Evolutionary conservation across 2,329 filamentous ascomycete species (phyloP).

Genomic region (Pseudogymnoascus sp.): DNA sequence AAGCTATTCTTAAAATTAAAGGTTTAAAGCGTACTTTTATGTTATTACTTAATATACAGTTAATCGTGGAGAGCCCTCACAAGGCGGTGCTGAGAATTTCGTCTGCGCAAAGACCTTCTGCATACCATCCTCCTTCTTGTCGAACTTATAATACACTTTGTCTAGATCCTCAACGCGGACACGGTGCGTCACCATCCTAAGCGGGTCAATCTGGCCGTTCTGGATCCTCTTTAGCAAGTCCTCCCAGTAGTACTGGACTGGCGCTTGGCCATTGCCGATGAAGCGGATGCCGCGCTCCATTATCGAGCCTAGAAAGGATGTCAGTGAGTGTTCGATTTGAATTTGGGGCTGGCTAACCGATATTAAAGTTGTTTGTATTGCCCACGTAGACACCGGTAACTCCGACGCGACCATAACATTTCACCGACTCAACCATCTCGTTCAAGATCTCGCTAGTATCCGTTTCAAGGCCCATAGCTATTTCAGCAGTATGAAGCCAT

Average conservation of each 20-base stretch:
- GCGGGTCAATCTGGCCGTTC: conserved; percentile 59
- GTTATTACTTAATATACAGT: conserved; percentile 27
- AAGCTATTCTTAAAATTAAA: neutral
- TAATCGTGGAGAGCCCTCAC: conserved; percentile 34
- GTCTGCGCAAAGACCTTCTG: conserved; percentile 70
- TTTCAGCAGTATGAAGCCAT: conserved; percentile 50
- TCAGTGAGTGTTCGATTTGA: conserved; percentile 76
- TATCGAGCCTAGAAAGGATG: conserved; percentile 41
- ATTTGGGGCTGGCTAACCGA: conserved; percentile 21
- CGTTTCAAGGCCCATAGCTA: conserved; percentile 61
- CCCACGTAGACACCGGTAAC: conserved; percentile 64
- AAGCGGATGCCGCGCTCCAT: conserved; percentile 84
- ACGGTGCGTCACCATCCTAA: conserved; percentile 74
- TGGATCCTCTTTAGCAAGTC: conserved; percentile 62
- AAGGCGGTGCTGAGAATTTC: conserved; percentile 42
- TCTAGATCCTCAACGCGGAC: conserved; percentile 65
- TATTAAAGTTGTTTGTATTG: conserved; percentile 29
- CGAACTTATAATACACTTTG: conserved; percentile 55
- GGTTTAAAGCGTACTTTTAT: neutral
- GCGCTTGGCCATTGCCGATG: conserved; percentile 57
- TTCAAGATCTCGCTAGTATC: conserved; percentile 76
- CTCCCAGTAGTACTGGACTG: conserved; percentile 78
- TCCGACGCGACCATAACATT: conserved; percentile 64
- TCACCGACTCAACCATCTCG: conserved; percentile 68
- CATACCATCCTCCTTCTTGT: conserved; percentile 56